Conservation (phyloP, 768 basidiomycete species). For the Leccinum variicolor region DNA sequence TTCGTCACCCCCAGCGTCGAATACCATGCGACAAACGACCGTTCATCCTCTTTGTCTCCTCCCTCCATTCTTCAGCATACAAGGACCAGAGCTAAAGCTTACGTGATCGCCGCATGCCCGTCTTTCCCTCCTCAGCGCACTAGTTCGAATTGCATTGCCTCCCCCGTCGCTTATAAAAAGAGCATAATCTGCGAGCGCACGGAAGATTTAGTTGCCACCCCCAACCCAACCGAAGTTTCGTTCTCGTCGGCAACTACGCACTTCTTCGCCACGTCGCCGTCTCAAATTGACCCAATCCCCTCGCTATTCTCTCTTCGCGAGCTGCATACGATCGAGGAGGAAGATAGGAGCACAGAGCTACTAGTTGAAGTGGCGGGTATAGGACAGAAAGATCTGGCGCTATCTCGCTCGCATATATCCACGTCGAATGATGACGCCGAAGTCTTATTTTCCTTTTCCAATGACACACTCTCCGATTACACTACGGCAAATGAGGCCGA, state of each 20-base stretch:
- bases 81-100: neutral
- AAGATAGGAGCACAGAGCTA: neutral
- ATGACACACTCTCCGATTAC: conserved; percentile 1
- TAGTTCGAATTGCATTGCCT: neutral
- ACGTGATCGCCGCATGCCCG: neutral
- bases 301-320: neutral
- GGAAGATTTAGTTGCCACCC: neutral
- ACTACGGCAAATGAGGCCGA: neutral
- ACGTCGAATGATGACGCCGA: neutral
- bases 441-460: conserved; percentile 5
- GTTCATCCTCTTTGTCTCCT: neutral
- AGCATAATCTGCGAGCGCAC: neutral
- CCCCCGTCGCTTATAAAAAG: neutral
- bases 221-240: neutral
- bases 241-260: neutral
- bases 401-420: neutral
- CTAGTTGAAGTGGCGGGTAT: neutral
- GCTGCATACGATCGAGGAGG: conserved; percentile 7
- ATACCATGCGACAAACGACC: neutral
- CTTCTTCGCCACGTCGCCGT: neutral
- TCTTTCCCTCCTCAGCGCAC: neutral
- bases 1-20: neutral
- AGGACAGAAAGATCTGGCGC: neutral
- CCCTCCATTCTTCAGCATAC: neutral
- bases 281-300: neutral